These are phyloP conservation scores for Iodosphaeria phyllophila DNA, from an alignment of 2,329 filamentous ascomycete genomes.

Conservation along the genomic window DNA sequence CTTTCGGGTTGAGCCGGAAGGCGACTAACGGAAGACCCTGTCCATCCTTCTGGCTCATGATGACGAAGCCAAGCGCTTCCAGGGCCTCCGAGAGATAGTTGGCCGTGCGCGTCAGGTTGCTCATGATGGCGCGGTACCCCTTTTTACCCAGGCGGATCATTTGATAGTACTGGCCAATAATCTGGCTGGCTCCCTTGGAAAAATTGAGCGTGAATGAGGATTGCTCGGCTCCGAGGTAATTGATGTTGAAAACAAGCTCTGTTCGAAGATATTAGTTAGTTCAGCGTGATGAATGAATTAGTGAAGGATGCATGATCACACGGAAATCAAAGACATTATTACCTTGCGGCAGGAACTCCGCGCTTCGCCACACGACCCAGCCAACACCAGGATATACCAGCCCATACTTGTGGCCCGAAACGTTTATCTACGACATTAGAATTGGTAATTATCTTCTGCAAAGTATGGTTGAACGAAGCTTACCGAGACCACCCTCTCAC, in stretches of 20 bases:
- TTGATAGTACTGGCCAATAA: constrained; percentile 96
- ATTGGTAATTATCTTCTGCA: no score
- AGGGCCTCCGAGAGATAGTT: constrained; percentile 70
- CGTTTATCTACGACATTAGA: constrained; percentile 2
- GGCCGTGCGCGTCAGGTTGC: constrained; percentile 74
- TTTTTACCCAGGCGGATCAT: constrained; percentile 86
- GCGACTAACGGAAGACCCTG: constrained; percentile 76
- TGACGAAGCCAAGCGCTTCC: constrained; percentile 59
- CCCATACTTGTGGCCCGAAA: constrained; percentile 23
- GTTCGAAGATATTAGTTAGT: no score
- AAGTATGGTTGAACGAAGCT: constrained; percentile 1
- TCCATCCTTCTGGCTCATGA: constrained; percentile 68
- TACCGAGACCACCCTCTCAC: constrained; percentile 76
- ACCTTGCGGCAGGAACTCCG: constrained; percentile 71
- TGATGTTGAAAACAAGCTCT: constrained; percentile 97
- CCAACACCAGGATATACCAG: constrained; percentile 79
- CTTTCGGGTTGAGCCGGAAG: constrained; percentile 51
- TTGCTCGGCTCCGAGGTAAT: constrained; percentile 91
- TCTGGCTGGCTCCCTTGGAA: constrained; percentile 83
- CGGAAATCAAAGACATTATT: no score
- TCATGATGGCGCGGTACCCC: constrained; percentile 86
- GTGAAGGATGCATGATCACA: no score
- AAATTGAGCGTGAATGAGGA: constrained; percentile 96
- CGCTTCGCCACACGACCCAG: constrained; percentile 78
- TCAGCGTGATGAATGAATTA: no score